Conservation (phyloP, 1,284 basidiomycete species). For the Leucoagaricus sp. region DNA sequence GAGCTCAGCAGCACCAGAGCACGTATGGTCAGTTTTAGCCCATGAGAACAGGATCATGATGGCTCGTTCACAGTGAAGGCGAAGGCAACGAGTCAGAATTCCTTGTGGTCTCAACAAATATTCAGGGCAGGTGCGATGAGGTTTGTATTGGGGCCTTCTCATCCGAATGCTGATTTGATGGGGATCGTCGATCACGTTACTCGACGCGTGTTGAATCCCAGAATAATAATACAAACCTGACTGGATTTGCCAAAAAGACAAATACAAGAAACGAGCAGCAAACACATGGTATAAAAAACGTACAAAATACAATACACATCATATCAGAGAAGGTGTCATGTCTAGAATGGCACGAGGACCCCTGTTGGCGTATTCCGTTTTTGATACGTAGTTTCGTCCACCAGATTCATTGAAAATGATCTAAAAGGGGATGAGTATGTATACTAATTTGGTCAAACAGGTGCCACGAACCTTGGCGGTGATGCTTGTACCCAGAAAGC, state of each 20-base stretch:
- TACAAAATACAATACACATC: conserved; percentile 22
- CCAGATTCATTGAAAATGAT: conserved; percentile 65
- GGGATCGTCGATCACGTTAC: too few species aligned
- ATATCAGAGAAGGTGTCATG: conserved; percentile 71
- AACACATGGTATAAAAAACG: background rate
- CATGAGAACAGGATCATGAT: too few species aligned
- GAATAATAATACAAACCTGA: too few species aligned
- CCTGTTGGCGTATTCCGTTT: conserved; percentile 70
- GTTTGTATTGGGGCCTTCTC: too few species aligned
- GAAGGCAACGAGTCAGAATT: too few species aligned
- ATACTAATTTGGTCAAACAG: background rate
- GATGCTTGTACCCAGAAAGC: conserved; percentile 87
- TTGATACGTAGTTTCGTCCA: conserved; percentile 73
- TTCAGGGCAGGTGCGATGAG: too few species aligned
- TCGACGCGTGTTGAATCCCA: too few species aligned
- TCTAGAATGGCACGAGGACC: conserved; percentile 75
- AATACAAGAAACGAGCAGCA: background rate
- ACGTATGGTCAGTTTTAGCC: too few species aligned
- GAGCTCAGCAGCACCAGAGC: too few species aligned
- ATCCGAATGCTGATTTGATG: too few species aligned
- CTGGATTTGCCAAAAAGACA: background rate
- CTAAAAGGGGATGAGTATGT: conserved; percentile 26
- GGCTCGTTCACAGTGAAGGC: too few species aligned
- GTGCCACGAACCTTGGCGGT: conserved; percentile 75
- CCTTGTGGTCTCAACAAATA: too few species aligned